Conservation (phyloP, 768 basidiomycete genomes). For the Leucogyrophana mollusca region DNA sequence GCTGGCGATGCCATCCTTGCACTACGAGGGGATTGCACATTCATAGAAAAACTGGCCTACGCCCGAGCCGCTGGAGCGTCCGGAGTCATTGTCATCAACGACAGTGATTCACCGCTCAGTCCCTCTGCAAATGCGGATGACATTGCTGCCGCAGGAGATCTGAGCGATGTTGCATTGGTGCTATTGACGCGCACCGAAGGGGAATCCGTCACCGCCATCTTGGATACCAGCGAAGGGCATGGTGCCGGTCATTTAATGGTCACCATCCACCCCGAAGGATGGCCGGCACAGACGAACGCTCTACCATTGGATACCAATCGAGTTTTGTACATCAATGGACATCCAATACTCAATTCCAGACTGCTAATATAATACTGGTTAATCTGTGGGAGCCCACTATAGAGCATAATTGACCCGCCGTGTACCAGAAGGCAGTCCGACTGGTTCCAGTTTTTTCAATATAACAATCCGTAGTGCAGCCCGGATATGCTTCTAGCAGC, state of each 20-base stretch:
- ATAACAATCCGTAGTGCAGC: no score
- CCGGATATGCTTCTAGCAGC: no score
- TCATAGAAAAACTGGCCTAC: conserved; percentile 74
- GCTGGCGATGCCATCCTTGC: conserved; percentile 58
- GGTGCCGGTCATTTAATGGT: conserved; percentile 51
- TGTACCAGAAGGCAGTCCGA: no score
- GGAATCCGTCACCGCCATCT: conserved; percentile 50
- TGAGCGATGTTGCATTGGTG: conserved; percentile 59
- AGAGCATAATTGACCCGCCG: no score
- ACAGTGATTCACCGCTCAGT: conserved; percentile 58
- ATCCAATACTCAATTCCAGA: conserved; percentile 74
- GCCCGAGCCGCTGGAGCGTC: conserved; percentile 72
- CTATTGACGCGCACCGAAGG: conserved; percentile 56
- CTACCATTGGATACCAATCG: conserved; percentile 35
- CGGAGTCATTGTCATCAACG: conserved; percentile 75
- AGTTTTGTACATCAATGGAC: conserved; percentile 75
- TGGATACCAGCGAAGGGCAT: conserved; percentile 48
- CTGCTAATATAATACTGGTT: conserved; percentile 48
- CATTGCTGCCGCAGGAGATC: conserved; percentile 51
- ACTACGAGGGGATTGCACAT: conserved; percentile 82
- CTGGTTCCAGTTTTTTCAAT: no score
- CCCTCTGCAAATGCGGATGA: conserved; percentile 65
- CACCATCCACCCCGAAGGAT: conserved; percentile 41
- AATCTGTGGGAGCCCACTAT: no score
- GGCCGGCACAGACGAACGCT: conserved; percentile 20